phyloP scores from a whole-genome alignment of 2,329 filamentous ascomycete genomes.

The Fusarium albidum region DNA sequence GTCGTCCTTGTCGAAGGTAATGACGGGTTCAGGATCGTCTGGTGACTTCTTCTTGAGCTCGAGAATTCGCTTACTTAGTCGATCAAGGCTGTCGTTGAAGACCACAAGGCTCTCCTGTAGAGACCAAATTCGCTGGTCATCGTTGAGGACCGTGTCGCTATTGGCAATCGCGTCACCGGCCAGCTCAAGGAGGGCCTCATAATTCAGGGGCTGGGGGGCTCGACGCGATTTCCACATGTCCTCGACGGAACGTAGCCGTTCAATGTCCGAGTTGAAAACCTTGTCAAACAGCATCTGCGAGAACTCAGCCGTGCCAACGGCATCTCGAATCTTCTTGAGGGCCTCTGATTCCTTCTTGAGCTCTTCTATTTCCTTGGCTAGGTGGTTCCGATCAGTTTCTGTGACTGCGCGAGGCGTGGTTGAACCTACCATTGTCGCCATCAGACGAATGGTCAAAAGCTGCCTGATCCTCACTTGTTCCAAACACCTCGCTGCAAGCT shows the following conservation, averaged over 20 bases:
- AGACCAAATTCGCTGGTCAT: slow-evolving; percentile 84
- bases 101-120: slow-evolving; percentile 84
- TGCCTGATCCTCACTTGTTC: slow-evolving; percentile 85
- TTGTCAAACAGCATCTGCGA: slow-evolving; percentile 87
- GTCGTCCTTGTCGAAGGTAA: slow-evolving; percentile 97
- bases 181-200: slow-evolving; percentile 65
- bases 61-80: slow-evolving; percentile 77
- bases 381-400: slow-evolving; percentile 13
- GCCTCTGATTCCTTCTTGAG: slow-evolving; percentile 84
- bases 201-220: slow-evolving; percentile 77
- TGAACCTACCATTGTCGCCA: slow-evolving; percentile 73
- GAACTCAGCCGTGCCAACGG: slow-evolving; percentile 82
- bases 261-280: slow-evolving; percentile 87
- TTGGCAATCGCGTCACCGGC: slow-evolving; percentile 57
- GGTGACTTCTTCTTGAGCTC: slow-evolving; percentile 63
- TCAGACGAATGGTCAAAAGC: slow-evolving; percentile 82
- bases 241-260: slow-evolving; percentile 83
- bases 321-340: slow-evolving; percentile 81
- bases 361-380: slow-evolving; percentile 83
- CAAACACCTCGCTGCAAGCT: slow-evolving; percentile 79
- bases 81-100: slow-evolving; percentile 83
- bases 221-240: slow-evolving; percentile 94
- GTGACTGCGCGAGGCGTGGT: background rate
- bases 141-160: slow-evolving; percentile 63
- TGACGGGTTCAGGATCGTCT: slow-evolving; percentile 66